Conservation (phyloP, 176 grass and related monocot genomes). For the Sorghum bicolor region DNA sequence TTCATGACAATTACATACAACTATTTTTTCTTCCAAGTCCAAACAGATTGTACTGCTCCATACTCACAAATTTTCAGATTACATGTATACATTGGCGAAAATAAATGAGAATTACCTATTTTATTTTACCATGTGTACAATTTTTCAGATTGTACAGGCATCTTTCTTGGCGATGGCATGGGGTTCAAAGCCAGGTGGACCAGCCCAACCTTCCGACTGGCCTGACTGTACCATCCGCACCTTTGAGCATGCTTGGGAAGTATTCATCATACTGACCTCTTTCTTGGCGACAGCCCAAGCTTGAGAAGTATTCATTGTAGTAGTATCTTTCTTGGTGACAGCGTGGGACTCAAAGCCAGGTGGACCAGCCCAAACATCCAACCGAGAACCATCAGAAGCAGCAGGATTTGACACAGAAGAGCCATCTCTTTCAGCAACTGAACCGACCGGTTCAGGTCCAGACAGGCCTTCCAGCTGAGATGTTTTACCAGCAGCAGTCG, state of each 20-base stretch:
- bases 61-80: no score
- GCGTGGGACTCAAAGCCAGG: constrained; percentile 31
- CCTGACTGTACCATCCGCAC: not conserved
- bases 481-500: constrained; percentile 26
- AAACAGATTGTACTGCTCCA: no score
- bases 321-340: not conserved
- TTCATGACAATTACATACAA: no score
- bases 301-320: constrained; percentile 2
- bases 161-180: constrained; percentile 14
- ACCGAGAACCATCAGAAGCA: constrained; percentile 19
- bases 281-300: constrained; percentile 20
- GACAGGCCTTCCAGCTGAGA: constrained; percentile 15
- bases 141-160: no score
- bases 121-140: no score
- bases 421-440: constrained; percentile 11
- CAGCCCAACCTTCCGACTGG: constrained; percentile 19
- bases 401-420: constrained; percentile 18
- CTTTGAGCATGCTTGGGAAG: constrained; percentile 1
- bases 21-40: no score
- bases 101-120: no score
- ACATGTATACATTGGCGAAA: no score
- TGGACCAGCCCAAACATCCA: constrained; percentile 32
- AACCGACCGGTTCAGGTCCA: not conserved
- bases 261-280: not conserved
- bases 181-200: constrained; percentile 47